Conservation (phyloP, 306 rosid species). For the Prunus armeniaca region DNA sequence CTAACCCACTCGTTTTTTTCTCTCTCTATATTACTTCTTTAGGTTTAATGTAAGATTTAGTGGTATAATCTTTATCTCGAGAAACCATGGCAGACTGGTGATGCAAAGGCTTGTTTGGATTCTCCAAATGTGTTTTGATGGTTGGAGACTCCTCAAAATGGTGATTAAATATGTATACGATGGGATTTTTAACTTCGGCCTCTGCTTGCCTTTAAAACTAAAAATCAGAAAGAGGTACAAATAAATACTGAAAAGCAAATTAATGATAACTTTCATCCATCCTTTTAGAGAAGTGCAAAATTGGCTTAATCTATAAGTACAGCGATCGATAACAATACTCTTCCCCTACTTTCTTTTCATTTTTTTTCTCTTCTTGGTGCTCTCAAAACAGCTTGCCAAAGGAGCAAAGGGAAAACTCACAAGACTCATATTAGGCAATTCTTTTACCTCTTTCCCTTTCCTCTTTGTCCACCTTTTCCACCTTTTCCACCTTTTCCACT, state of each 20-base stretch:
- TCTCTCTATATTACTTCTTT: no score
- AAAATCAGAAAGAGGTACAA: background rate
- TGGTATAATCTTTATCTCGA: no score
- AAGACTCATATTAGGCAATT: background rate
- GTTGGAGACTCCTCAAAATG: no score
- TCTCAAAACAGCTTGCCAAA: background rate
- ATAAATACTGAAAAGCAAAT: background rate
- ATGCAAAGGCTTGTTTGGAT: no score
- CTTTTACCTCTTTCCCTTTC: conserved; percentile 37
- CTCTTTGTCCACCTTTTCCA: conserved; percentile 54
- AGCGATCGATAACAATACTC: background rate
- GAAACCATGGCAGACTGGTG: no score
- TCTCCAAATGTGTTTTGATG: no score
- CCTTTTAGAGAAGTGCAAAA: conserved; percentile 1
- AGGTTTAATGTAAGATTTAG: no score
- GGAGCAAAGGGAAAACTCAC: background rate
- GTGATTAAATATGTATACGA: no score
- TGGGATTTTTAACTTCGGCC: no score
- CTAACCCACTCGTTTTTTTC: no score
- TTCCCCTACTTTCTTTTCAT: background rate
- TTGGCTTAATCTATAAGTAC: background rate
- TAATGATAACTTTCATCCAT: background rate
- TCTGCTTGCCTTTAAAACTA: background rate
- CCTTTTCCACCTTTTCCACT: conserved; percentile 52
- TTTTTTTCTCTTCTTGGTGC: background rate